These are phyloP conservation scores for Luffa aegyptiaca DNA, from an alignment of 306 rosid genomes.

Conservation along the genomic window DNA sequence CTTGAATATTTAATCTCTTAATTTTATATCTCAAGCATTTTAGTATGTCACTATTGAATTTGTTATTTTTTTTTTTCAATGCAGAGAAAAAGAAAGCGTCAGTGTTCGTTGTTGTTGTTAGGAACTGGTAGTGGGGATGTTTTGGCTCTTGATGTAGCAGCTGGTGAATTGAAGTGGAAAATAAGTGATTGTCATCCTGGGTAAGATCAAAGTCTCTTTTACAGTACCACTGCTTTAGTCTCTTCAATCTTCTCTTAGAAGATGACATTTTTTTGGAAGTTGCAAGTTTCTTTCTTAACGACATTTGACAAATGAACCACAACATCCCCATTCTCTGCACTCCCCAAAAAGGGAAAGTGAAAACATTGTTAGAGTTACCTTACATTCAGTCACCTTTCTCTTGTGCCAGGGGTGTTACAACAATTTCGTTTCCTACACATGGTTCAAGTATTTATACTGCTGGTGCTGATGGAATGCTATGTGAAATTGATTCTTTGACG, in stretches of 20 bases:
- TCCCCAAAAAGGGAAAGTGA: background rate
- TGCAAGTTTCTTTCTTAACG: background rate
- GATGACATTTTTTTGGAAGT: background rate
- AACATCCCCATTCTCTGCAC: background rate
- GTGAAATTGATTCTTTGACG: conserved; percentile 47
- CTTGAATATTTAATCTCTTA: background rate
- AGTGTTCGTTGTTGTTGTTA: conserved; percentile 51
- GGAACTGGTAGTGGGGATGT: conserved; percentile 95
- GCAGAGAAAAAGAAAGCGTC: conserved; percentile 73
- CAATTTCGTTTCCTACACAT: conserved; percentile 53
- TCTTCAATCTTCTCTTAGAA: background rate
- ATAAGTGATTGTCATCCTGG: conserved; percentile 84
- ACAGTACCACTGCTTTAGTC: background rate
- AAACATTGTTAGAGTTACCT: background rate
- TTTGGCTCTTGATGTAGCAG: conserved; percentile 68
- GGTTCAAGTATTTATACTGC: conserved; percentile 53
- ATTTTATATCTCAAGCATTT: background rate
- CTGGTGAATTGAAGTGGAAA: conserved; percentile 78
- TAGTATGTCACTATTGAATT: background rate
- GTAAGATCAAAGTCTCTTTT: conserved; percentile 30
- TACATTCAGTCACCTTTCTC: background rate
- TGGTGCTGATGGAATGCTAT: conserved; percentile 82
- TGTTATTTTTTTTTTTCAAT: background rate
- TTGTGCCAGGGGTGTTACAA: conserved; percentile 67
- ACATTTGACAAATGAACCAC: background rate